Evolutionary conservation across 2,329 filamentous ascomycete genomes (phyloP), one percentile per base, ranked within the genome.

Genomic region (Alternaria novae-zelandiae): DNA sequence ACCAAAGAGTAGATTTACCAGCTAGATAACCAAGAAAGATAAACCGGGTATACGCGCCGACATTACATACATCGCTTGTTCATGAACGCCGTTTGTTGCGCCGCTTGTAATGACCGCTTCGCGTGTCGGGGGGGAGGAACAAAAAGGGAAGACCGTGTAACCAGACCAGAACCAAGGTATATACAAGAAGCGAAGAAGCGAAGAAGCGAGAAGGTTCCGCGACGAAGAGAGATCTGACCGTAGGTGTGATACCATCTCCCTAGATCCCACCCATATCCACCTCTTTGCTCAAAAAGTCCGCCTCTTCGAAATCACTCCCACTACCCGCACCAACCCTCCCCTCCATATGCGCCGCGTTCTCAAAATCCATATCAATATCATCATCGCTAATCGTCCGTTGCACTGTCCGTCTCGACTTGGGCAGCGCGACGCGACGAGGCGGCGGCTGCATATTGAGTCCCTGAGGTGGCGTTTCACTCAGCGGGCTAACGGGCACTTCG

Each of bases 241-340:
- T 28, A 36, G 13, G 30, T 13, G 20, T 47, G 44, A 47, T 8
- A 28, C 3, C 0, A 11, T 41, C 36, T 3, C 9, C 12, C 30
- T 57, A 79, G 9, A 78, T 63, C n/a, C 74, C 77, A 15, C 74
- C 68, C 78, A 79, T 80, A 17, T 70, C 70, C 8, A 79, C 70
- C 56, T 80, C 78, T 6, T 65, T 41, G 10, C 59, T 46, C 66
- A 83, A 61, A 53, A 93, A 93, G 1, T 86, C 84, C 0, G 90
- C 90, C 62, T 93, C 91, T 61, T 86, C 89, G 75, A 93, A 93
- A 74, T 93, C 90, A 56, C 68, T 79, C 70, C 80, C 80, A 79
- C 65, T 78, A 64, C 67, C 75, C 45, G 61, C 72, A 68, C 63
- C 67, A 61, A 74, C 76, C 70, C 56, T 81, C 70, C 77, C 78